Base-by-base conservation (phyloP, 2,329 filamentous ascomycete species). In the Ascochyta pisi region DNA sequence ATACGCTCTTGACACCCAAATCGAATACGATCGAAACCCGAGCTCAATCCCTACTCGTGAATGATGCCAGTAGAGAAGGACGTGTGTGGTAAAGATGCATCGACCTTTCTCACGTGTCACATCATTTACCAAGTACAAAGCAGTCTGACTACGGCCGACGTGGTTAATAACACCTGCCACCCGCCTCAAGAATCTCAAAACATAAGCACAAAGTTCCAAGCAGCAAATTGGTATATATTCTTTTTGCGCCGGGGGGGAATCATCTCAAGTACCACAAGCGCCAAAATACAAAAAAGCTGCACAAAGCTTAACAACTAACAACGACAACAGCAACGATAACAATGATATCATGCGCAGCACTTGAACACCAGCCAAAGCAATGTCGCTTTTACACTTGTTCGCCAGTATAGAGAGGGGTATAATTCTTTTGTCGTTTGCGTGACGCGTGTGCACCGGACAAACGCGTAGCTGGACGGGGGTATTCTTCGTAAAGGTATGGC, bases 161-260 rank as follows among this genome's bases (percentile, higher is more conserved):
- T 31, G 29, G 12, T 3, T 15, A 12, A 4, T 31, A 6, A 15
- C 29, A 12, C 12, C 29, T 15, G 12, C 13, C 12, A 31, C 13
- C 29, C 13, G 4, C 5, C 5, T 31, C 29, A 15, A 31, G 4
- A 31, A 15, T 12, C 10, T 13, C 29, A 31, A 15, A 16, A 24
- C 24, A 50, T 12, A 22, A n/a, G 27, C 42, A 29, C 50, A 52
- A 29, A 19, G 44, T 35, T 27, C 22, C 37, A 70, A 72, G 72
- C 69, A 71, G 68, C 71, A 75, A 74, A 74, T 73, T 75, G 73
- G 73, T 76, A 76, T 76, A 75, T 75, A 56, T 74, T 75, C 67
- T 76, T 70, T 74, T 75, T 69, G 73, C 73, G 71, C 73, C 73
- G 63, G 58, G 60, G 71, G 71, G 72, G 70, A 73, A 73, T 74